Evolutionary conservation across 352 stramenopile species (phyloP), one percentile per base, ranked within the genome.

Genomic region (Pythium biforme): DNA sequence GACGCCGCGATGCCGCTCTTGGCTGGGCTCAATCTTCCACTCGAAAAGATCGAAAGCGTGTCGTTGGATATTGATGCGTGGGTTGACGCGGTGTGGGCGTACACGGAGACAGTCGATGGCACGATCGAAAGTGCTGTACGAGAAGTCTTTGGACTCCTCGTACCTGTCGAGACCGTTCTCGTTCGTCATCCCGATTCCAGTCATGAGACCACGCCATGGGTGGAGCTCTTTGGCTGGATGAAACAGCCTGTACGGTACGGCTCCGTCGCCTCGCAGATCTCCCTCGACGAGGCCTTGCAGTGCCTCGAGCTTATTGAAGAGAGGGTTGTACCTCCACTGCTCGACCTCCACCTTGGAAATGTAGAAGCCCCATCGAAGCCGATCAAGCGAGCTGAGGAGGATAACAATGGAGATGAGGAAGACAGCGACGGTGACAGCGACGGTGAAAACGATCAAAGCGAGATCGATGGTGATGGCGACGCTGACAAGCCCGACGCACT

Each of bases 81-180:
- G 74, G 41, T 83, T 5, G 69, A 78, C 17, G 12, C 72, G 0
- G 23, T 78, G 50, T 83, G 74, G 74, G 52, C 1, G 3, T 77
- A 78, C 61, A 54, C 69, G 0, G 41, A 34, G 1, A 46, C 8
- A 19, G 27, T 70, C 12, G 64, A 62, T 26, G 22, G 33, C 15
- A 7, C 52, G 0, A 22, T 67, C 2, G 57, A 72, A 26, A 59
- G 26, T 8, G 46, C 59, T 2, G 39, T 51, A 6, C 52, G 64
- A 9, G 64, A 72, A 46, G 41, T 59, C 0, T 72, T 72, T 47
- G 64, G 64, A 8, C 19, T 70, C 11, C 17, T 59, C 0, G 17
- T 45, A 22, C 43, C 64, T 14, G 49, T 57, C 20, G 52, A 66
- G 8, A 40, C 22, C 0, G 15, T 2, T 0, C 47, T 59, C 1